Percentiles rank a stretch among this genome's conserved stretches.
Evolutionary conservation across 1,284 basidiomycete species (phyloP).

Genomic region (Uromyces viciae-fabae): DNA sequence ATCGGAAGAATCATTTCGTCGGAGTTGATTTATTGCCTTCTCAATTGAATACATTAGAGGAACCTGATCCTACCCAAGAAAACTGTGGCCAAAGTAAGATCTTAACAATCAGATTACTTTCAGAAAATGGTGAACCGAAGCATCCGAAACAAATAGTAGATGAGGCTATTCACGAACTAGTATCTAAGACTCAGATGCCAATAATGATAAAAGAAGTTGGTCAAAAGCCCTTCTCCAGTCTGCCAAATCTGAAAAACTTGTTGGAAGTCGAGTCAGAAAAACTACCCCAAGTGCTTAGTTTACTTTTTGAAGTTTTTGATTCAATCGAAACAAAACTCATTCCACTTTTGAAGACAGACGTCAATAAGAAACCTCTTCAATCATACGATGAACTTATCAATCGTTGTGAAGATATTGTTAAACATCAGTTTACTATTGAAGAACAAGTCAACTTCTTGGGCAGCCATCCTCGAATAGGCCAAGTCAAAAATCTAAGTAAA

Average conservation of each 20-base stretch:
- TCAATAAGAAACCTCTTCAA: slow-evolving; percentile 48
- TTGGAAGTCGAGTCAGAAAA: neutral
- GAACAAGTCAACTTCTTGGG: slow-evolving; percentile 68
- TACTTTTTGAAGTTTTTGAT: slow-evolving; percentile 39
- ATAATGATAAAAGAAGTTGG: neutral
- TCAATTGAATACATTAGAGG: slow-evolving; percentile 35
- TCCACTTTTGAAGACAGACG: slow-evolving; percentile 60
- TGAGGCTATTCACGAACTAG: slow-evolving; percentile 6
- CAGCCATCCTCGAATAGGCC: slow-evolving; percentile 83
- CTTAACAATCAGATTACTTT: slow-evolving; percentile 5
- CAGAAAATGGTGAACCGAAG: neutral
- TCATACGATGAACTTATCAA: slow-evolving; percentile 66
- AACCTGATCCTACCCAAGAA: slow-evolving; percentile 32
- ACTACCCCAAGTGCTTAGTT: slow-evolving; percentile 4
- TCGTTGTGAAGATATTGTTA: slow-evolving; percentile 61
- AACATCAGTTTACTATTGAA: slow-evolving; percentile 60
- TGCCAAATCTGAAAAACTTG: slow-evolving; percentile 11
- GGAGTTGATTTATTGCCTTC: slow-evolving; percentile 14
- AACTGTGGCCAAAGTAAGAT: slow-evolving; percentile 11
- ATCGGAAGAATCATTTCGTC: slow-evolving; percentile 40
- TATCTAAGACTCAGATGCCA: neutral
- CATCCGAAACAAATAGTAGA: neutral
- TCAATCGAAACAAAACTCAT: slow-evolving; percentile 31
- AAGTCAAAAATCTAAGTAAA: slow-evolving; percentile 65
- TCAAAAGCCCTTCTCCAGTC: neutral